These are phyloP conservation scores for Sugiyamaella chiloensis DNA, from an alignment of 805 yeast species.

Conservation along the genomic window DNA sequence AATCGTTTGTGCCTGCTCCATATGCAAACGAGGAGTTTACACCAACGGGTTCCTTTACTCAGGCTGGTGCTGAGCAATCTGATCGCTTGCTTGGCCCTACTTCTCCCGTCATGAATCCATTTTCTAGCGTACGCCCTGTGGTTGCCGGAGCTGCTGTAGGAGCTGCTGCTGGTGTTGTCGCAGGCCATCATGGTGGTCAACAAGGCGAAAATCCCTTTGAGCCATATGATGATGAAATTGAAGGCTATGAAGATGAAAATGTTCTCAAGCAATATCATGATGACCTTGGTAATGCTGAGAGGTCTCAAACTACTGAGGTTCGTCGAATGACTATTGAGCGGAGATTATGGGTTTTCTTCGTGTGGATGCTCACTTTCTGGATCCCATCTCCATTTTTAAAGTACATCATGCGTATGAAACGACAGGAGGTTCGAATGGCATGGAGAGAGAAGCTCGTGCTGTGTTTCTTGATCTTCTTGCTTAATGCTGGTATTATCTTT, in stretches of 20 bases:
- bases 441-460: constrained; percentile 42
- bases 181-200: neutral
- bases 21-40: constrained; percentile 1
- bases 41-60: constrained; percentile 6
- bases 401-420: constrained; percentile 37
- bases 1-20: constrained; percentile 3
- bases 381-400: constrained; percentile 37
- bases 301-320: constrained; percentile 32
- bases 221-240: constrained; percentile 17
- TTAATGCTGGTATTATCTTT: constrained; percentile 39
- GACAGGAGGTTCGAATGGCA: constrained; percentile 41
- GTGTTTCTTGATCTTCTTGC: constrained; percentile 34
- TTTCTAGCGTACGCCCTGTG: neutral
- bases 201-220: constrained; percentile 9
- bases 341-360: constrained; percentile 37
- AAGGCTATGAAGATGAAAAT: constrained; percentile 8
- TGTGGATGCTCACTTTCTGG: constrained; percentile 42
- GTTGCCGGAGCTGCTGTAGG: constrained; percentile 4
- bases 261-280: neutral
- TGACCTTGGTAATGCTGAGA: constrained; percentile 34
- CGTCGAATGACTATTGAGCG: constrained; percentile 31
- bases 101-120: neutral
- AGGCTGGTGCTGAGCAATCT: neutral
- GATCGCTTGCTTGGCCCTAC: constrained; percentile 2
- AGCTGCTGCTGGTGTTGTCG: neutral